A percentile compares a stretch with the other conserved stretches of the same genome.
These are phyloP conservation scores for Emergomyces orientalis DNA, from an alignment of 2,329 filamentous ascomycete genomes.

Conservation along the genomic window DNA sequence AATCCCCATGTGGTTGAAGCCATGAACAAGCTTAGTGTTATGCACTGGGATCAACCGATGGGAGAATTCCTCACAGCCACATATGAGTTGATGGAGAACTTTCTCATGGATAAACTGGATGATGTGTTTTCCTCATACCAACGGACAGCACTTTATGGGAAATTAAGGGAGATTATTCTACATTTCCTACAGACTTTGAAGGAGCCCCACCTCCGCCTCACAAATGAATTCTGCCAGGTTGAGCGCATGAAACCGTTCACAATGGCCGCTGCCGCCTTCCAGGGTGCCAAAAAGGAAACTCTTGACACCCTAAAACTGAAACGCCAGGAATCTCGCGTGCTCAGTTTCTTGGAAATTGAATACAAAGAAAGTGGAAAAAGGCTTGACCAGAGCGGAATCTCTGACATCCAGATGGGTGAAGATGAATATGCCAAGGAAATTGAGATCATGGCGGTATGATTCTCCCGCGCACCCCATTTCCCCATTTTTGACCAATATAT, in stretches of 20 bases:
- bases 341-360: slow-evolving; percentile 11
- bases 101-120: slow-evolving; percentile 41
- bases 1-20: slow-evolving; percentile 50
- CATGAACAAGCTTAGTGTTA: slow-evolving; percentile 49
- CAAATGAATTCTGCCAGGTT: slow-evolving; percentile 43
- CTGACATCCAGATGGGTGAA: slow-evolving; percentile 21
- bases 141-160: slow-evolving; percentile 28
- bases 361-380: slow-evolving; percentile 17
- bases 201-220: slow-evolving; percentile 34
- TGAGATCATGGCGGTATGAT: slow-evolving; percentile 34
- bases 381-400: slow-evolving; percentile 21
- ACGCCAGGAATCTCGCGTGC: slow-evolving; percentile 18
- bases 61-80: slow-evolving; percentile 30
- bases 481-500: neutral
- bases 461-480: neutral
- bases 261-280: slow-evolving; percentile 28
- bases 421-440: slow-evolving; percentile 32
- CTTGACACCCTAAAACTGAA: slow-evolving; percentile 11
- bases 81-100: slow-evolving; percentile 23
- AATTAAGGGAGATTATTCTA: slow-evolving; percentile 35
- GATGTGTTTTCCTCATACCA: slow-evolving; percentile 26
- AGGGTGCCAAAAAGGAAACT: slow-evolving; percentile 16
- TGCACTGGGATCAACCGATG: slow-evolving; percentile 50
- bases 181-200: slow-evolving; percentile 39
- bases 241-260: slow-evolving; percentile 52